Evolutionary conservation across 2,329 filamentous ascomycete species (phyloP).

Genomic region (Teratosphaeria nubilosa): DNA sequence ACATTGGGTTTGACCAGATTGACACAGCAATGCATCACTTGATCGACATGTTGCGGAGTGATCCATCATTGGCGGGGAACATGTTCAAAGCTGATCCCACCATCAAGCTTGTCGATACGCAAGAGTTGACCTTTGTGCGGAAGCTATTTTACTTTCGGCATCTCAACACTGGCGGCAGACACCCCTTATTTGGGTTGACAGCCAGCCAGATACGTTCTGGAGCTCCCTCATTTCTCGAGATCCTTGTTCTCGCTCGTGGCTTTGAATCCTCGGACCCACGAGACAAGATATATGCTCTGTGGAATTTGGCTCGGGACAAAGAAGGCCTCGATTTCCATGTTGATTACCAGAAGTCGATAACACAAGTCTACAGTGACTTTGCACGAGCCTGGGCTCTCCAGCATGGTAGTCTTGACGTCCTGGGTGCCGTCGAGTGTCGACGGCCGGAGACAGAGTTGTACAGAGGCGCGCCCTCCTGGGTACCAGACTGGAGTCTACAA

Average conservation of each 20-base stretch:
- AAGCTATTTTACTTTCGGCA: slow-evolving; percentile 8
- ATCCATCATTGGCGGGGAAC: slow-evolving; percentile 1
- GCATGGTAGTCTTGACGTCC: slow-evolving; percentile 5
- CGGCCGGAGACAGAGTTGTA: background rate
- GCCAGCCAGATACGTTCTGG: background rate
- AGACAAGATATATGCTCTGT: slow-evolving; percentile 5
- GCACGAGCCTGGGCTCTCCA: slow-evolving; percentile 4
- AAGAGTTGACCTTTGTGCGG: slow-evolving; percentile 2
- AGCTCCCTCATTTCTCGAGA: slow-evolving; percentile 2
- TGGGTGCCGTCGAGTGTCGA: slow-evolving; percentile 5
- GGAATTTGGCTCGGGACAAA: slow-evolving; percentile 5
- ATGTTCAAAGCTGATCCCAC: slow-evolving; percentile 1
- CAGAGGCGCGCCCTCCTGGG: slow-evolving; percentile 4
- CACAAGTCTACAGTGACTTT: slow-evolving; percentile 1
- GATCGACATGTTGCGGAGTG: slow-evolving; percentile 2
- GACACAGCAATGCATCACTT: slow-evolving; percentile 5
- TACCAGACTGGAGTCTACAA: slow-evolving; percentile 4
- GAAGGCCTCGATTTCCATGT: slow-evolving; percentile 1
- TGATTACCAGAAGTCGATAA: slow-evolving; percentile 3
- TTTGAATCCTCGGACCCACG: slow-evolving; percentile 4
- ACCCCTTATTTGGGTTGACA: background rate
- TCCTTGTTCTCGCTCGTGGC: slow-evolving; percentile 2
- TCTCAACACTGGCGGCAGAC: background rate
- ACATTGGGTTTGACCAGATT: slow-evolving; percentile 1
- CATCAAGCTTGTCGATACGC: background rate